Conservation (phyloP, 2,329 filamentous ascomycete genomes). For the Alternaria incomplexa region DNA sequence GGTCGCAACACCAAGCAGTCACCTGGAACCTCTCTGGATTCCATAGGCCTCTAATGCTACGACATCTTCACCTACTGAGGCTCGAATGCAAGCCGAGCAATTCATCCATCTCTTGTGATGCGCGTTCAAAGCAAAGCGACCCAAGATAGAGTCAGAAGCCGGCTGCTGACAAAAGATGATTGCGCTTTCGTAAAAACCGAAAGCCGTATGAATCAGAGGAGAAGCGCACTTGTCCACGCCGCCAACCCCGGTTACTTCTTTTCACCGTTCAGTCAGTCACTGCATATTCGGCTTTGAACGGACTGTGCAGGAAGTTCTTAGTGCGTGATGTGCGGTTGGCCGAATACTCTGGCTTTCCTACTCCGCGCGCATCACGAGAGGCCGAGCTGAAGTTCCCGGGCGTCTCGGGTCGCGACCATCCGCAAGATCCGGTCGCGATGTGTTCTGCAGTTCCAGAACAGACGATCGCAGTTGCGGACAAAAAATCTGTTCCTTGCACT, state of each 20-base stretch:
- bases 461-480: not conserved
- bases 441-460: not conserved
- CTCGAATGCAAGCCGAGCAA: not conserved
- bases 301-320: not conserved
- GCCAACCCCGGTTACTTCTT: no score
- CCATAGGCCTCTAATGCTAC: not conserved
- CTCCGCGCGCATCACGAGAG: not conserved
- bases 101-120: not conserved
- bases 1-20: not conserved
- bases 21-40: not conserved
- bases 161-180: not conserved
- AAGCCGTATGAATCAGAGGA: not conserved
- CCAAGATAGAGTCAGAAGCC: not conserved
- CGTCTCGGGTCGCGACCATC: constrained; percentile 13
- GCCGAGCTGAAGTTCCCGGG: not conserved
- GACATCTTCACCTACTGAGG: not conserved
- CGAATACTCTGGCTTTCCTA: not conserved
- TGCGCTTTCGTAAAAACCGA: not conserved
- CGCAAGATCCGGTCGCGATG: constrained; percentile 9
- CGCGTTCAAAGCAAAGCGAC: not conserved
- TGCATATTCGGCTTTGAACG: not conserved
- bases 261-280: not conserved
- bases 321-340: not conserved
- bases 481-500: not conserved
- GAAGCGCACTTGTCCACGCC: not conserved